Conservation (phyloP, 2,329 filamentous ascomycete genomes). For the Tolypocladium cylindrosporum region DNA sequence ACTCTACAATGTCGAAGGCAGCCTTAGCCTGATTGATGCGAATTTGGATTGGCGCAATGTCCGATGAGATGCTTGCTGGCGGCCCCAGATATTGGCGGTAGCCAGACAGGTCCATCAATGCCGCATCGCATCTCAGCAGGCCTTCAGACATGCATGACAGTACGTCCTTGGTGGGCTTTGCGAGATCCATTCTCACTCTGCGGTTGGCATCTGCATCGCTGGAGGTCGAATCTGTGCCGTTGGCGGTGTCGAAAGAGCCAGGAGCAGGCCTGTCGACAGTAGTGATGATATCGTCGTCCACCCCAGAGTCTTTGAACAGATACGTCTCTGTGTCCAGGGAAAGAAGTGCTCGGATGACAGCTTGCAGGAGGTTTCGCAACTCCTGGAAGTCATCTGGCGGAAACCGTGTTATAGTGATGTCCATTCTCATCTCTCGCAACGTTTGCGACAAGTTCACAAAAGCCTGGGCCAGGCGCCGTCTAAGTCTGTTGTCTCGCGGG, state of each 20-base stretch:
- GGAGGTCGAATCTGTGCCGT: constrained; percentile 2
- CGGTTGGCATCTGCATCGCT: constrained; percentile 9
- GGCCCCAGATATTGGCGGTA: constrained; percentile 38
- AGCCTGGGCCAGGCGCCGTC: constrained; percentile 35
- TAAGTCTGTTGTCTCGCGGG: constrained; percentile 18
- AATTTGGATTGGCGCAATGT: constrained; percentile 27
- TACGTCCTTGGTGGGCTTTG: constrained; percentile 34
- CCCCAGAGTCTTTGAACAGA: constrained; percentile 27
- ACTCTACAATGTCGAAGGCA: constrained; percentile 37
- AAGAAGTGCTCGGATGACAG: constrained; percentile 41
- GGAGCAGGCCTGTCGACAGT: constrained; percentile 4
- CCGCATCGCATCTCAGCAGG: constrained; percentile 37
- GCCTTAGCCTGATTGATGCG: constrained; percentile 31
- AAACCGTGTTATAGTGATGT: constrained; percentile 45
- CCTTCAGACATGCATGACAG: constrained; percentile 34
- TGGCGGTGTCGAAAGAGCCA: not conserved
- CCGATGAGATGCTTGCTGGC: constrained; percentile 27
- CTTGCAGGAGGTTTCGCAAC: constrained; percentile 45
- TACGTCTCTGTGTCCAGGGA: constrained; percentile 38
- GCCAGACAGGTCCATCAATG: constrained; percentile 43
- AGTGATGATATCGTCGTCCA: constrained; percentile 6
- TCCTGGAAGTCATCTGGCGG: constrained; percentile 36
- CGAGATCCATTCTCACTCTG: constrained; percentile 22
- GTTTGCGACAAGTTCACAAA: constrained; percentile 47
- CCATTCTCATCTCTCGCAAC: constrained; percentile 45